A percentile compares a stretch with the other conserved stretches of the same genome.
phyloP scores from a whole-genome alignment of 768 basidiomycete species.

The Trametopsis cervina region DNA sequence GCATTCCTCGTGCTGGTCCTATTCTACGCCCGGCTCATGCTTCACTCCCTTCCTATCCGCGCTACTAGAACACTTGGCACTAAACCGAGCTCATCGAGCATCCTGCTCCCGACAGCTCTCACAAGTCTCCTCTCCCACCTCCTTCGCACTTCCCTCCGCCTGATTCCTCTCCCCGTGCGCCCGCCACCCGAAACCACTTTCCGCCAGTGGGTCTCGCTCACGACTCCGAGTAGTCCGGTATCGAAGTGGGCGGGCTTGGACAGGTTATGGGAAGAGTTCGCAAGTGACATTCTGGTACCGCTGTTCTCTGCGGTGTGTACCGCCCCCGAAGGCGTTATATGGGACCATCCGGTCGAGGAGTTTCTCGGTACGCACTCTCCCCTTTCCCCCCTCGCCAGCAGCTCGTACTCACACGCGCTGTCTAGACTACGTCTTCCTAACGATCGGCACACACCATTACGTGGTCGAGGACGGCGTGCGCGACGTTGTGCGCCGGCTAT shows the following conservation, averaged over 20 bases:
- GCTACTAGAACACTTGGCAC: not conserved
- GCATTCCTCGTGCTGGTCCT: slow-evolving; percentile 20
- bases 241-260: slow-evolving; percentile 42
- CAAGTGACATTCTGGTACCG: slow-evolving; percentile 47
- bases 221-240: slow-evolving; percentile 34
- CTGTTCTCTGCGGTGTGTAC: slow-evolving; percentile 73
- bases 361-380: slow-evolving; percentile 48
- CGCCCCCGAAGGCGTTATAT: slow-evolving; percentile 46
- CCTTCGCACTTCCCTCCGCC: not conserved
- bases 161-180: slow-evolving; percentile 5
- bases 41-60: slow-evolving; percentile 33
- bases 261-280: slow-evolving; percentile 43
- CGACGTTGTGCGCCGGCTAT: slow-evolving; percentile 50
- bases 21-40: slow-evolving; percentile 36
- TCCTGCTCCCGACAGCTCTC: slow-evolving; percentile 2
- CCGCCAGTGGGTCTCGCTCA: slow-evolving; percentile 38
- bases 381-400: too few species aligned
- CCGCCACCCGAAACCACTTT: slow-evolving; percentile 33
- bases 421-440: slow-evolving; percentile 68
- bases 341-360: slow-evolving; percentile 54
- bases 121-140: slow-evolving; percentile 17
- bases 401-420: too few species aligned
- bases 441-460: slow-evolving; percentile 63
- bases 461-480: slow-evolving; percentile 52
- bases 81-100: not conserved